phyloP scores from a whole-genome alignment of 2,329 filamentous ascomycete genomes.

The Apiospora aurea region DNA sequence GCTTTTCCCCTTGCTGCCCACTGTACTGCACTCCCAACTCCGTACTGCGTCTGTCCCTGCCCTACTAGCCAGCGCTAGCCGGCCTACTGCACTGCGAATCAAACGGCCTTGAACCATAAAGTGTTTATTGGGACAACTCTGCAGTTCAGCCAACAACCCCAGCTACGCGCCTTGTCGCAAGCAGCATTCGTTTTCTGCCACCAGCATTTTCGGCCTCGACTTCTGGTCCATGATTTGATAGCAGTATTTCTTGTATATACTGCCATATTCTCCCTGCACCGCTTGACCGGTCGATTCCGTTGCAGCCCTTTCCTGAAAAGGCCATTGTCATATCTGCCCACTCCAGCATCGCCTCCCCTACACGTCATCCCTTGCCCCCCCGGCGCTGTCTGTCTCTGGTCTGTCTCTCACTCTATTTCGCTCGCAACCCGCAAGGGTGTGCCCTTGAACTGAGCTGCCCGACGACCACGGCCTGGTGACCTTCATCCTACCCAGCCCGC shows the following conservation, averaged over 20 bases:
- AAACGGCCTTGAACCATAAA: slow-evolving; percentile 21
- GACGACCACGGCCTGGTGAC: background rate
- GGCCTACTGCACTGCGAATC: background rate
- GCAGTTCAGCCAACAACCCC: slow-evolving; percentile 3
- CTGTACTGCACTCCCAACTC: background rate
- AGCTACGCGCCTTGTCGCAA: slow-evolving; percentile 4
- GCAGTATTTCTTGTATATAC: slow-evolving; percentile 12
- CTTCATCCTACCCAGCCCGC: slow-evolving; percentile 8
- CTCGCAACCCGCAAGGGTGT: slow-evolving; percentile 19
- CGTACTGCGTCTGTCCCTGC: background rate
- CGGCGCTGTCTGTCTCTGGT: background rate
- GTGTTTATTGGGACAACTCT: slow-evolving; percentile 16
- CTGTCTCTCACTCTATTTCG: background rate
- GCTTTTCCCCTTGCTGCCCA: slow-evolving; percentile 9
- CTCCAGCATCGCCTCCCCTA: slow-evolving; percentile 12
- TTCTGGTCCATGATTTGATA: background rate
- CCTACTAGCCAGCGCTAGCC: background rate
- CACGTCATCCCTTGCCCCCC: slow-evolving; percentile 24
- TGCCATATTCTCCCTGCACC: background rate
- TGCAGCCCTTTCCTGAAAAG: background rate
- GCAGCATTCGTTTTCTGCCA: background rate
- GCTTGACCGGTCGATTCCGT: background rate
- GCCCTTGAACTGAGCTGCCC: background rate
- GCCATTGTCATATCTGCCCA: background rate
- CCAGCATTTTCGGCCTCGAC: background rate